These are phyloP conservation scores for Solanum appendiculatum DNA, from an alignment of 257 asterid genomes.

Conservation along the genomic window DNA sequence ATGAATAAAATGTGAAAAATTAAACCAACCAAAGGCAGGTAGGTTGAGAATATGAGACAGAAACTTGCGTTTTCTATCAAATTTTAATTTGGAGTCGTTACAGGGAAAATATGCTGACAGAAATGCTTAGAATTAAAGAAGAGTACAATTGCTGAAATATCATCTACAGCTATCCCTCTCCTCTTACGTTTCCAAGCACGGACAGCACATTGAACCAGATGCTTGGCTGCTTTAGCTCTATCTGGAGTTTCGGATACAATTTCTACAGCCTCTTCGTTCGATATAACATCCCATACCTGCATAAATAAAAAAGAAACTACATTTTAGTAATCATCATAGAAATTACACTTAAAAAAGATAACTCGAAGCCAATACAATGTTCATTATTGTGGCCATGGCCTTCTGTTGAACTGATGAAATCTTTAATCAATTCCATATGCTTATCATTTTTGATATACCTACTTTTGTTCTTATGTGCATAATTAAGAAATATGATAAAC, in stretches of 20 bases:
- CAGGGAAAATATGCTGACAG: conserved; percentile 31
- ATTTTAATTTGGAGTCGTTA: conserved; percentile 6
- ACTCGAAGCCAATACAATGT: background rate
- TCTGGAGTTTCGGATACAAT: conserved; percentile 48
- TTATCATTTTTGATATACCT: background rate
- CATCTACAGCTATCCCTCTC: conserved; percentile 81
- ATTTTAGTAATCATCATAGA: background rate
- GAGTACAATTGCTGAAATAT: conserved; percentile 84
- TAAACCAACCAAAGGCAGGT: background rate
- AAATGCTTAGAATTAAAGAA: conserved; percentile 42
- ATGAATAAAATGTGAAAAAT: background rate
- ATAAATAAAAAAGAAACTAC: background rate
- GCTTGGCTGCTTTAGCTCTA: conserved; percentile 62
- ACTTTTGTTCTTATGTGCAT: background rate
- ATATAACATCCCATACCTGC: conserved; percentile 97
- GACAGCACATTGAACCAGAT: conserved; percentile 59
- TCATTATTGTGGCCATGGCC: background rate
- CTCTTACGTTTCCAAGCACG: conserved; percentile 73
- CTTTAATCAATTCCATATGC: background rate
- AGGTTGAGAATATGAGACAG: background rate
- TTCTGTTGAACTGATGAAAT: background rate
- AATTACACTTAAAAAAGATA: background rate
- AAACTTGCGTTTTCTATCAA: background rate
- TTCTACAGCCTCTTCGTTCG: conserved; percentile 84
- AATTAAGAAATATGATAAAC: background rate